These are phyloP conservation scores for Ceratocystis cubensis DNA, from an alignment of 2,329 filamentous ascomycete genomes.

Conservation along the genomic window DNA sequence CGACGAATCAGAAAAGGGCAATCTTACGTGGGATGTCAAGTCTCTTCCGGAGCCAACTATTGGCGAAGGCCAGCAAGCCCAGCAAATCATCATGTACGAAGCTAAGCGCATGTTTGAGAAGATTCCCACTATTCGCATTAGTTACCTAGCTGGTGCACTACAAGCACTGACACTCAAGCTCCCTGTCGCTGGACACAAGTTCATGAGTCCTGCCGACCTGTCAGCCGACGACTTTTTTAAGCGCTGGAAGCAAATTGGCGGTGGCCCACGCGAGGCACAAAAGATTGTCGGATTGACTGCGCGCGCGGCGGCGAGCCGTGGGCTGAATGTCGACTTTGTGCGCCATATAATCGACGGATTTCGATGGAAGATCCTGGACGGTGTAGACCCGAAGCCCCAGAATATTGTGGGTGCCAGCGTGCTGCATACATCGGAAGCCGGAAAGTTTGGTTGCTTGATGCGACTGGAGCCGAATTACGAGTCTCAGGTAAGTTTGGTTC, in stretches of 20 bases:
- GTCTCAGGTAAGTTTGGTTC: constrained; percentile 58
- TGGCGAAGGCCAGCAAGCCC: constrained; percentile 60
- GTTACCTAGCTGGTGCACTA: constrained; percentile 83
- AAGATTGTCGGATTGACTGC: constrained; percentile 59
- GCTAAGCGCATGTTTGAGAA: constrained; percentile 68
- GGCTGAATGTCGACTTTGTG: constrained; percentile 60
- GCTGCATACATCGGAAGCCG: constrained; percentile 64
- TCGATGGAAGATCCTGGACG: constrained; percentile 72
- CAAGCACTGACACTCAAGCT: constrained; percentile 87
- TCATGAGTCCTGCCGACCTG: constrained; percentile 86
- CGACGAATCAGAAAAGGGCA: constrained; percentile 49
- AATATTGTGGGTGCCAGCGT: constrained; percentile 90
- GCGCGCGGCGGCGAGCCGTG: constrained; percentile 35
- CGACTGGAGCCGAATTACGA: constrained; percentile 88
- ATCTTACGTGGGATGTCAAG: constrained; percentile 76
- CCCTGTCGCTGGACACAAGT: constrained; percentile 81
- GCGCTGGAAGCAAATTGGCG: constrained; percentile 96
- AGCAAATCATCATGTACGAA: constrained; percentile 93
- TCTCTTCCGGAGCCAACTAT: constrained; percentile 76
- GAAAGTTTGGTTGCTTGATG: constrained; percentile 89
- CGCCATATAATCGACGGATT: constrained; percentile 67
- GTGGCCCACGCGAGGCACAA: constrained; percentile 74
- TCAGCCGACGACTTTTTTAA: constrained; percentile 94
- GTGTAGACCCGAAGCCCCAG: constrained; percentile 82
- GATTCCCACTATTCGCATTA: constrained; percentile 82